Percentiles rank a stretch among this genome's conserved stretches.
These are phyloP conservation scores for Suhomyces kunorum DNA, from an alignment of 1,139 yeast species.

Conservation along the genomic window DNA sequence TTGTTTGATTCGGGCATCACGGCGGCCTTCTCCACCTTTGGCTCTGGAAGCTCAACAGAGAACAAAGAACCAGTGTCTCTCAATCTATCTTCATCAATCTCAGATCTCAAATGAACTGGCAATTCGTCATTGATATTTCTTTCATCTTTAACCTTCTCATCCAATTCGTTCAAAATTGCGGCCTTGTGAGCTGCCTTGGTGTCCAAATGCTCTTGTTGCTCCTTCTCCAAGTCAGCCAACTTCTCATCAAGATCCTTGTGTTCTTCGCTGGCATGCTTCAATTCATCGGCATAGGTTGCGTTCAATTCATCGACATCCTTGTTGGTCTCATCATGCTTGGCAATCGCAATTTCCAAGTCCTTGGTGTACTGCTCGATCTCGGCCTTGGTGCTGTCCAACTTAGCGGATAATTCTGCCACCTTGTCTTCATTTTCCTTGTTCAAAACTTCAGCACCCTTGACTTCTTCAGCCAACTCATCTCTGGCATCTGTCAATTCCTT, in stretches of 20 bases:
- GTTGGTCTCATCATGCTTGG: conserved; percentile 35
- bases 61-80: conserved; percentile 46
- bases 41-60: conserved; percentile 24
- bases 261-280: conserved; percentile 27
- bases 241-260: conserved; percentile 32
- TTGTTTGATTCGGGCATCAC: conserved; percentile 13
- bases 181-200: conserved; percentile 36
- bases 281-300: conserved; percentile 26
- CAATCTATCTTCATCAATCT: conserved; percentile 42
- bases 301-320: conserved; percentile 36
- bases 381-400: conserved; percentile 40
- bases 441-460: conserved; percentile 31
- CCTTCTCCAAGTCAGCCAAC: conserved; percentile 31
- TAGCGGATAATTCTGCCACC: conserved; percentile 37
- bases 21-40: conserved; percentile 21
- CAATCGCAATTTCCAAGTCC: conserved; percentile 34
- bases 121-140: conserved; percentile 49
- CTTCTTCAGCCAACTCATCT: conserved; percentile 39
- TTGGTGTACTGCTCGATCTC: conserved; percentile 37
- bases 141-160: conserved; percentile 42
- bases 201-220: conserved; percentile 31
- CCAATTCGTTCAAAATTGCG: conserved; percentile 35
- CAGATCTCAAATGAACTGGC: conserved; percentile 53
- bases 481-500: conserved; percentile 42
- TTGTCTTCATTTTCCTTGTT: conserved; percentile 39